These are phyloP conservation scores for Chamaecyparis obtusa DNA, from an alignment of 75 land plant species.

Conservation along the genomic window DNA sequence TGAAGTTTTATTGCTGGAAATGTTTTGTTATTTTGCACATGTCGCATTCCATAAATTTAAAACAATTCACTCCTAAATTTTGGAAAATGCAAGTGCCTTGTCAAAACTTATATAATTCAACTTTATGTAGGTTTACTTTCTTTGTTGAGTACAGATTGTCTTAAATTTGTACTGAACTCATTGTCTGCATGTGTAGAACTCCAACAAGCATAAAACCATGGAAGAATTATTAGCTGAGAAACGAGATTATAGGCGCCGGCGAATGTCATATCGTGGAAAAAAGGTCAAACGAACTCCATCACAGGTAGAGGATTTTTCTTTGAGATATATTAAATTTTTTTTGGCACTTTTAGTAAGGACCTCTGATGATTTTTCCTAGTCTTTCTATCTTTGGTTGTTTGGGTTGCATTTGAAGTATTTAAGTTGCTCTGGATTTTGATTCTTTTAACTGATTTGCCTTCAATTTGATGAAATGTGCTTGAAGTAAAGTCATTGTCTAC, in stretches of 20 bases:
- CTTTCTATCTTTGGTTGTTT: not conserved
- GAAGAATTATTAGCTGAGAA: constrained; percentile 95
- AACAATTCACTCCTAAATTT: not conserved
- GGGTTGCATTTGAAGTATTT: not conserved
- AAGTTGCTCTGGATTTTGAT: not conserved
- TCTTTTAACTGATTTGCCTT: not conserved
- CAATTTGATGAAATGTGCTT: not conserved
- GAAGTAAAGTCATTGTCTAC: not conserved
- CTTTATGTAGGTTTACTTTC: not conserved
- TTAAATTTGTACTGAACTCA: constrained; percentile 1
- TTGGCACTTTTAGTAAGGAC: not conserved
- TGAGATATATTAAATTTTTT: not conserved
- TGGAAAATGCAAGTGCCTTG: not conserved
- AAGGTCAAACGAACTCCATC: constrained; percentile 68
- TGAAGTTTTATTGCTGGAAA: not conserved
- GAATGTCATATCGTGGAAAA: constrained; percentile 97
- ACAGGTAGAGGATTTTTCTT: constrained; percentile 39
- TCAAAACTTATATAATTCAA: not conserved
- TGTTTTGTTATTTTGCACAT: not conserved
- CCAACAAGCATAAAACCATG: constrained; percentile 58
- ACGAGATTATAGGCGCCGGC: constrained; percentile 90
- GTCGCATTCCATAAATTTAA: not conserved
- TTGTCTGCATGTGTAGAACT: constrained; percentile 30
- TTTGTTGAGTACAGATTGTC: not conserved
- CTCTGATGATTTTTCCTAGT: not conserved